Percentiles rank a stretch among this genome's conserved stretches.
phyloP scores from a whole-genome alignment of 805 yeast genomes.

The Candida suzukii region DNA sequence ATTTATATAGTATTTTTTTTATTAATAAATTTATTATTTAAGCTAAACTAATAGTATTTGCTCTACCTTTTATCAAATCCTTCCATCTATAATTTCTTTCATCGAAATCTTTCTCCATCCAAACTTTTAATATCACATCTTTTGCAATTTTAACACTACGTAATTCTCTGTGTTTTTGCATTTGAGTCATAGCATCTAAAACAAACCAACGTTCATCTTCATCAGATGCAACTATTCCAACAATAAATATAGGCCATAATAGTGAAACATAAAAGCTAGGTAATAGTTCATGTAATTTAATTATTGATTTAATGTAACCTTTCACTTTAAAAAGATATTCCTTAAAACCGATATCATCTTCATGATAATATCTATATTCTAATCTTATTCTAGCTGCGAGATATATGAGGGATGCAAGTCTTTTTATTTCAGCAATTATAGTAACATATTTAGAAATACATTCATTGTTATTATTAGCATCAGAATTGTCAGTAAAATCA shows the following conservation, averaged over 20 bases:
- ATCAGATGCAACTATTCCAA: constrained; percentile 28
- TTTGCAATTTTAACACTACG: constrained; percentile 32
- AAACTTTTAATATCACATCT: constrained; percentile 26
- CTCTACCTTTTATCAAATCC: constrained; percentile 29
- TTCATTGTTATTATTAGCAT: constrained; percentile 11
- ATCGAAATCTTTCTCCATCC: constrained; percentile 34
- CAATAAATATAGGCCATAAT: constrained; percentile 34
- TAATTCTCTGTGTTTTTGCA: constrained; percentile 30
- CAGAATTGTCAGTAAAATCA: background rate
- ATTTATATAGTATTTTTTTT: background rate
- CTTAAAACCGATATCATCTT: constrained; percentile 12
- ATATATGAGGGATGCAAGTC: constrained; percentile 27
- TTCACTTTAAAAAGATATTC: background rate
- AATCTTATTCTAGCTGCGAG: constrained; percentile 29
- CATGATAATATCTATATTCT: constrained; percentile 14
- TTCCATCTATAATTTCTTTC: constrained; percentile 25
- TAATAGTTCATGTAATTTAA: constrained; percentile 14
- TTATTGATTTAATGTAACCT: constrained; percentile 9
- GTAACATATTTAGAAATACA: constrained; percentile 15
- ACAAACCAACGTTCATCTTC: constrained; percentile 34
- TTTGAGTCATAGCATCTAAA: constrained; percentile 22
- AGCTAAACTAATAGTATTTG: constrained; percentile 32
- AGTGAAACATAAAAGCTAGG: constrained; percentile 29
- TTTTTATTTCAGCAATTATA: constrained; percentile 31
- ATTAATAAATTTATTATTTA: constrained; percentile 4